A percentile compares a stretch with the other conserved stretches of the same genome.
phyloP scores from a whole-genome alignment of 176 grass and related monocot species.

The barley (Hordeum vulgare) region MorexV3_pseudomolecules_assembly NC_058520.1:618512878-618513377 shows the following conservation, averaged over 20 bases:
- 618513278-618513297: constrained; percentile 67
- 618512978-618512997: constrained; percentile 75
- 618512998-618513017: constrained; percentile 82
- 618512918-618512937: not conserved
- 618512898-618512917: not conserved
- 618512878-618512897: constrained; percentile 24
- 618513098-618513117: constrained; percentile 57
- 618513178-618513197: not conserved
- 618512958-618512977: constrained; percentile 43
- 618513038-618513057: constrained; percentile 77
- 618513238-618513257: too few relatives aligned
- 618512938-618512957: not conserved
- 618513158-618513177: not conserved
- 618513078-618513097: constrained; percentile 70
- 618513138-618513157: constrained; percentile 23
- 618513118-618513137: constrained; percentile 89
- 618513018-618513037: constrained; percentile 65
- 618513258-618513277: too few relatives aligned
- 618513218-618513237: too few relatives aligned
- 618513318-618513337: constrained; percentile 59
- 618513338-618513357: constrained; percentile 19
- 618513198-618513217: too few relatives aligned
- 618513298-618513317: constrained; percentile 53
- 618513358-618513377: constrained; percentile 27
- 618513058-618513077: constrained; percentile 65